A percentile compares a stretch with the other conserved stretches of the same genome.
Conservation (phyloP, 2,329 filamentous ascomycete species). For the Aureobasidium uvarum region DNA sequence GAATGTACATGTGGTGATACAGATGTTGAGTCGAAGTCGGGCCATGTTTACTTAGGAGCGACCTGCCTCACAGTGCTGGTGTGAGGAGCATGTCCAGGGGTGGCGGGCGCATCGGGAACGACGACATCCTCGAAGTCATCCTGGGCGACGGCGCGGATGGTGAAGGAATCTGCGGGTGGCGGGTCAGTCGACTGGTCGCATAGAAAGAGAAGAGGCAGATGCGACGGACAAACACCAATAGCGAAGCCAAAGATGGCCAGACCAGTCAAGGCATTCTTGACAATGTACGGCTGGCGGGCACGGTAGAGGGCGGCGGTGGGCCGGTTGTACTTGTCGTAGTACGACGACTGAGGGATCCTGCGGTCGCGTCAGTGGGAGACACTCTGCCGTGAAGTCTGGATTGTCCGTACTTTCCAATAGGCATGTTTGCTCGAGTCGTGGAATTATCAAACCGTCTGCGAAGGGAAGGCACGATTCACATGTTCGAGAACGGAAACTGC, state of each 20-base stretch:
- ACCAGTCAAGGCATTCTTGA: conserved; percentile 85
- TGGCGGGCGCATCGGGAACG: conserved; percentile 70
- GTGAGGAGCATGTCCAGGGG: conserved; percentile 43
- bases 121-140: conserved; percentile 96
- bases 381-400: background rate
- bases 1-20: conserved; percentile 22
- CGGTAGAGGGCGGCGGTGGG: conserved; percentile 87
- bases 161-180: conserved; percentile 60
- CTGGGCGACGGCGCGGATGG: conserved; percentile 83
- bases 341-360: conserved; percentile 68
- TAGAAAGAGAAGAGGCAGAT: background rate
- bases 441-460: background rate
- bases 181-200: conserved; percentile 17
- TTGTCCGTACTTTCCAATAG: conserved; percentile 31
- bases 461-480: conserved; percentile 12
- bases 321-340: conserved; percentile 86
- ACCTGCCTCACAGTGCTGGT: conserved; percentile 28
- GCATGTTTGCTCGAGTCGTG: conserved; percentile 29
- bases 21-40: background rate
- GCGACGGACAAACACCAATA: conserved; percentile 77
- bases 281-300: conserved; percentile 83
- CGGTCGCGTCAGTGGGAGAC: background rate
- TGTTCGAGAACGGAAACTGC: background rate
- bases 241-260: conserved; percentile 71
- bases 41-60: conserved; percentile 2